phyloP scores from a whole-genome alignment of 495 filamentous ascomycete genomes.

The Podospora bellae-mahoneyi region DNA sequence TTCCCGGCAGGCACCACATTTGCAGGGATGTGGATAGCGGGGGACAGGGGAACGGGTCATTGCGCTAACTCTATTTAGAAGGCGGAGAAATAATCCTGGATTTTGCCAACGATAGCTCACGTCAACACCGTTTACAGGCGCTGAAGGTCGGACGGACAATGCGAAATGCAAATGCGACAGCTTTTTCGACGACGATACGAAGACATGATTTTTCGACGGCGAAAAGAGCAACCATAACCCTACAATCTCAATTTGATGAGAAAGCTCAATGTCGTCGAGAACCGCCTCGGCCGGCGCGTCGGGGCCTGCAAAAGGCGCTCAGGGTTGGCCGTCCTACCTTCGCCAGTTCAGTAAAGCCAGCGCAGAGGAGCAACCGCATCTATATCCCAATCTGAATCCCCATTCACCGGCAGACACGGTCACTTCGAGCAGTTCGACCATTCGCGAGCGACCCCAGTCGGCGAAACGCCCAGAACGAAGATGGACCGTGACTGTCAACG shows the following conservation, averaged over 20 bases:
- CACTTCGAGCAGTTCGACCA: slow-evolving; percentile 37
- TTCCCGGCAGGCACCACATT: not conserved
- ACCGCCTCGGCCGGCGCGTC: slow-evolving; percentile 39
- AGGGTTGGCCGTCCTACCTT: slow-evolving; percentile 43
- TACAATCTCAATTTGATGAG: not conserved
- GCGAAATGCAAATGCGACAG: not conserved
- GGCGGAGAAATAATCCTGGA: not conserved
- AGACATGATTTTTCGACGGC: not conserved
- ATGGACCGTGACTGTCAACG: slow-evolving; percentile 56
- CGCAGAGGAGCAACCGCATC: slow-evolving; percentile 22
- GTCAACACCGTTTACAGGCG: slow-evolving; percentile 20
- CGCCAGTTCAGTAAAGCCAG: slow-evolving; percentile 43
- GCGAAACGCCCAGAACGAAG: slow-evolving; percentile 34
- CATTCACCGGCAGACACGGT: slow-evolving; percentile 15
- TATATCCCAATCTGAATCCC: slow-evolving; percentile 6
- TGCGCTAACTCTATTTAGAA: not conserved
- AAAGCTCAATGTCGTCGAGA: slow-evolving; percentile 35
- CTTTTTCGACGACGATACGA: not conserved
- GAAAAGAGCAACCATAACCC: not conserved
- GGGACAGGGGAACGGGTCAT: not conserved
- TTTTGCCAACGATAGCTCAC: slow-evolving; percentile 4
- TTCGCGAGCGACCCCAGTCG: slow-evolving; percentile 33
- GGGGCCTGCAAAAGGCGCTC: slow-evolving; percentile 29
- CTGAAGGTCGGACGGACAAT: not conserved
- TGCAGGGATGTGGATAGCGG: not conserved